Evolutionary conservation across 805 yeast genomes (phyloP), one percentile per base, ranked within the genome.

Genomic region (Metschnikowia lachancei): DNA sequence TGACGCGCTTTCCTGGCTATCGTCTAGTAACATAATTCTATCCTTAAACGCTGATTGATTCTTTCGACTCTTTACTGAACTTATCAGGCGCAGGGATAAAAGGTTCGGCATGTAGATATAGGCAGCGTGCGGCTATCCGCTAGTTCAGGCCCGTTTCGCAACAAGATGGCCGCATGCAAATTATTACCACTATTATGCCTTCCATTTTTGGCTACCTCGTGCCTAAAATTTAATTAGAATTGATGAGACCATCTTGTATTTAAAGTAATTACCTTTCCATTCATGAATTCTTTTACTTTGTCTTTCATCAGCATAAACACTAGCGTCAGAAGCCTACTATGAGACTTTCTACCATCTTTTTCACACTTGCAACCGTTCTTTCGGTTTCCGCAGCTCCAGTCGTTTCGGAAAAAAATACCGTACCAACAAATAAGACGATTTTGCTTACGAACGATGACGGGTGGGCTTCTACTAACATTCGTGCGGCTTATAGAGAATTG

Each of bases 381-480:
- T 50, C 61, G 19, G 62, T 54, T 20, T 38, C 58, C 14, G 58
- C 61, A 17, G 65, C 63, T 3, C 64, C 64, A 3, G 52, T 55
- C 18, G 56, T 57, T 9, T 50, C 55, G 26, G 28, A 26, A 12
- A 26, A 26, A 26, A 36, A 41, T 33, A 45, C 58, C 19, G 45
- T 44, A 40, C 53, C 50, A 45, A 46, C 55, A 38, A 58, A 59
- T 47, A 70, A 70, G 53, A 73, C 75, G 58, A 73, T 76, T 49
- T 59, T 78, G 17, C 64, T 77, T 33, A 72, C 82, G 50, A 78
- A 80, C 55, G 84, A 80, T 56, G 84, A 80, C 52, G 74, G 78
- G 16, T 80, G 80, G 78, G 76, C 75, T 2, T 64, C 82, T 4
- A 75, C 82, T 39, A 77, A 77, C 57, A 76, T 80, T 57, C 73